These are phyloP conservation scores for Rhodotorula graminis DNA, from an alignment of 768 basidiomycete genomes.

Conservation along the genomic window DNA sequence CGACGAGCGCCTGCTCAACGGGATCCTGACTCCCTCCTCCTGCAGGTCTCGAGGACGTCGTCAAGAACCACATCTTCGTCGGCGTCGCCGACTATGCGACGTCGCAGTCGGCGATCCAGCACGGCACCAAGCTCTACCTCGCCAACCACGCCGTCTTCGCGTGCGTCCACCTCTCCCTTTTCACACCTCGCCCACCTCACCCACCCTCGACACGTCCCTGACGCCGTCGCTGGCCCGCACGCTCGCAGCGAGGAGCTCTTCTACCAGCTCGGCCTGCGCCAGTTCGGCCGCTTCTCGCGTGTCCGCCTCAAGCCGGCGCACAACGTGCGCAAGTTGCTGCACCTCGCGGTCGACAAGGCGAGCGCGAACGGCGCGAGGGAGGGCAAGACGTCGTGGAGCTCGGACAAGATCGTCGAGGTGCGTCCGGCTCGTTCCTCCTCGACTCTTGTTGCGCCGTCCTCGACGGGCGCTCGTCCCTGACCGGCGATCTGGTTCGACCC, in stretches of 20 bases:
- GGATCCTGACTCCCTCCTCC: background rate
- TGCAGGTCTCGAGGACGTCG: conserved; percentile 72
- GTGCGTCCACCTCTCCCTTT: conserved; percentile 55
- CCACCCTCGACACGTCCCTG: background rate
- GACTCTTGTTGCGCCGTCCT: background rate
- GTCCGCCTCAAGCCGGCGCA: conserved; percentile 81
- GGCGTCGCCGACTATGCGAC: conserved; percentile 75
- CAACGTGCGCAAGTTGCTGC: conserved; percentile 62
- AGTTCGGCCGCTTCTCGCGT: conserved; percentile 76
- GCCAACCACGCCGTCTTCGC: conserved; percentile 77
- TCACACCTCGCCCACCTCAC: background rate
- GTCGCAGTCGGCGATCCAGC: conserved; percentile 76
- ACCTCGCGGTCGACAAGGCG: conserved; percentile 73
- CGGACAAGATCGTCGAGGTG: conserved; percentile 67
- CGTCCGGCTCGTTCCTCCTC: conserved; percentile 35
- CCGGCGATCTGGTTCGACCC: background rate
- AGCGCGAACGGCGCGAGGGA: conserved; percentile 33
- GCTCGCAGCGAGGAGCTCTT: conserved; percentile 76
- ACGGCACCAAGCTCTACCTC: conserved; percentile 80
- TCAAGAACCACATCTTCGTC: conserved; percentile 83
- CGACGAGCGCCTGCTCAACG: too few relatives aligned
- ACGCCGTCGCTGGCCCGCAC: background rate
- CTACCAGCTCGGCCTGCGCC: conserved; percentile 84
- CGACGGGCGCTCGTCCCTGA: background rate
- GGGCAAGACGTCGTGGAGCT: conserved; percentile 49